Evolutionary conservation across 2,329 filamentous ascomycete species (phyloP), one percentile per base, ranked within the genome.

Genomic region (Fusarium setosum): DNA sequence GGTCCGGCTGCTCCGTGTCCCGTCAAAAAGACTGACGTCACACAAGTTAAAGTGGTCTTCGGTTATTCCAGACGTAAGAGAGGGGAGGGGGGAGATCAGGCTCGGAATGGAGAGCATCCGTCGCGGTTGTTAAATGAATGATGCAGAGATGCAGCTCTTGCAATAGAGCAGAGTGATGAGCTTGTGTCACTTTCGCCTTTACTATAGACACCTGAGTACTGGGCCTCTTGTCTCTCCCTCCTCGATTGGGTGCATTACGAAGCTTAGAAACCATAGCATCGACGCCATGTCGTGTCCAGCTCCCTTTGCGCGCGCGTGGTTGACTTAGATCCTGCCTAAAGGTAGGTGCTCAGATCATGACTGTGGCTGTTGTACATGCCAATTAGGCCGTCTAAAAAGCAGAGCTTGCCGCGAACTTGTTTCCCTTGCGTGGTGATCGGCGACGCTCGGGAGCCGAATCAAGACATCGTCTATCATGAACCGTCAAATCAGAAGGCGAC

Each of bases 361-460:
- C 32, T 23, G 18, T 23, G 18, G 34, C 31, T 42, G 17, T 38
- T 29, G 41, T 31, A 31, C 58, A 55, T 63, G 51, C 56, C 51
- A 61, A 41, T 20, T 32, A 35, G 40, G 21, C 38, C 21, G n/a
- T 35, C 44, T 41, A 56, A 21, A 29, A 49, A 48, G 17, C 32
- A 59, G 47, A 60, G 37, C 56, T n/a, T 45, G 44, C 37, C 23
- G 41, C 18, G 34, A 63, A 49, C 40, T 59, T 23, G n/a, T 10
- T 66, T 66, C 26, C 63, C 63, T 65, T 67, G 59, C 63, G 63
- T 63, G 23, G 48, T 41, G 63, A 66, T 67, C 63, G 61, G 38
- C 49, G 53, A 40, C 54, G 45, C 59, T 51, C 55, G 50, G 37
- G 32, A 35, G 37, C 53, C 49, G 53, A 50, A 50, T 56, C 20